A percentile compares a stretch with the other conserved stretches of the same genome.
Evolutionary conservation across 2,329 filamentous ascomycete species (phyloP).

Genomic region (Plectosphaerella cucumerina): DNA sequence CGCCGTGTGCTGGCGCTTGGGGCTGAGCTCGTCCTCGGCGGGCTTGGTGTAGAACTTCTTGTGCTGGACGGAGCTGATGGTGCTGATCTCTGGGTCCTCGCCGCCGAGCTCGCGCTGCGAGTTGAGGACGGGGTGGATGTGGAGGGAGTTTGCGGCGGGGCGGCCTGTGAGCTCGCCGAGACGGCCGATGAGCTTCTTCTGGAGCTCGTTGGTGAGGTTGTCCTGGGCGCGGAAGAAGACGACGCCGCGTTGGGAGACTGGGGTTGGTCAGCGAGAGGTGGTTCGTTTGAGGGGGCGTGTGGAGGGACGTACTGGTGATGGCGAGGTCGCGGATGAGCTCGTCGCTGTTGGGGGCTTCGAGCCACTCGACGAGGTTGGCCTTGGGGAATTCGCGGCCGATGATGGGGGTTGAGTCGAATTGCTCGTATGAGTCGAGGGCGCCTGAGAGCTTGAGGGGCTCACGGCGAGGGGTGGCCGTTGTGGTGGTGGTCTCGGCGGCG

Average conservation of each 20-base stretch:
- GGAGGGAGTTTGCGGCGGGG: slow-evolving; percentile 51
- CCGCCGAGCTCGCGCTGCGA: slow-evolving; percentile 47
- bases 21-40: slow-evolving; percentile 18
- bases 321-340: slow-evolving; percentile 55
- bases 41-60: slow-evolving; percentile 31
- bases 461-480: slow-evolving; percentile 6
- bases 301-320: slow-evolving; percentile 44
- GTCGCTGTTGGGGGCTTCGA: slow-evolving; percentile 52
- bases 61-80: slow-evolving; percentile 49
- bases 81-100: slow-evolving; percentile 51
- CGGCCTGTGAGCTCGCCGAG: slow-evolving; percentile 58
- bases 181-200: slow-evolving; percentile 55
- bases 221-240: slow-evolving; percentile 62
- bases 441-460: slow-evolving; percentile 38
- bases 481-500: slow-evolving; percentile 11
- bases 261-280: too few relatives aligned
- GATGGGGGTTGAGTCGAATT: slow-evolving; percentile 49
- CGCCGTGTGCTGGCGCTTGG: slow-evolving; percentile 24
- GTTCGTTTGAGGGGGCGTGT: not conserved
- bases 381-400: slow-evolving; percentile 51
- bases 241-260: slow-evolving; percentile 59
- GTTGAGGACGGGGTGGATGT: slow-evolving; percentile 58
- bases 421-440: slow-evolving; percentile 39
- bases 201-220: slow-evolving; percentile 51
- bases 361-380: slow-evolving; percentile 49